Percentiles rank a stretch among this genome's conserved stretches.
Evolutionary conservation across 2,329 filamentous ascomycete genomes (phyloP).

Genomic region (Hortaea sp.): DNA sequence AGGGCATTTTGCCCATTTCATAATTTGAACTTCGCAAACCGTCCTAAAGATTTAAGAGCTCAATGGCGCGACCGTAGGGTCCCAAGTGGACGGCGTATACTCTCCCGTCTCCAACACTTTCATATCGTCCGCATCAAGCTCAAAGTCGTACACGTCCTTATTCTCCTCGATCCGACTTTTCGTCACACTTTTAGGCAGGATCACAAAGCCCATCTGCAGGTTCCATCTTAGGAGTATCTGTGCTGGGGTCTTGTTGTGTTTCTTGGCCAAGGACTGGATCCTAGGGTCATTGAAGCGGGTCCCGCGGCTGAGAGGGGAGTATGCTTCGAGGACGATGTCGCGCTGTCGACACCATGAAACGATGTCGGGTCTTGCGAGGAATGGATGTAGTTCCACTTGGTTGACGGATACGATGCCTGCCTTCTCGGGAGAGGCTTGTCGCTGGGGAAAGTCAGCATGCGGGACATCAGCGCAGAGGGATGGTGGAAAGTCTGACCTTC

Average conservation of each 20-base stretch:
- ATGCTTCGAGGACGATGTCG: constrained; percentile 38
- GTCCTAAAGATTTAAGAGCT: constrained; percentile 6
- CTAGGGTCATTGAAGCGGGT: constrained; percentile 43
- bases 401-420: constrained; percentile 43
- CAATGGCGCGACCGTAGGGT: constrained; percentile 32
- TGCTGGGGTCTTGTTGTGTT: constrained; percentile 47
- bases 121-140: constrained; percentile 50
- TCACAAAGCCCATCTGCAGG: constrained; percentile 51
- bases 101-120: constrained; percentile 42
- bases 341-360: constrained; percentile 61
- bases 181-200: constrained; percentile 49
- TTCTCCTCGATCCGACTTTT: constrained; percentile 52
- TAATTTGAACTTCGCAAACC: too few species aligned
- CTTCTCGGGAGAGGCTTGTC: not conserved
- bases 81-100: constrained; percentile 43
- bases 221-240: constrained; percentile 54
- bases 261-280: constrained; percentile 42
- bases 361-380: constrained; percentile 72
- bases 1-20: too few species aligned
- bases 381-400: constrained; percentile 85
- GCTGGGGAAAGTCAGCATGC: not conserved
- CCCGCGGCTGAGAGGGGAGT: constrained; percentile 32
- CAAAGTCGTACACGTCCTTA: constrained; percentile 46
- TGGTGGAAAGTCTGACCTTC: constrained; percentile 23
- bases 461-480: not conserved